phyloP scores from a whole-genome alignment of 2,329 filamentous ascomycete species.

The Colletotrichum lentis region DNA sequence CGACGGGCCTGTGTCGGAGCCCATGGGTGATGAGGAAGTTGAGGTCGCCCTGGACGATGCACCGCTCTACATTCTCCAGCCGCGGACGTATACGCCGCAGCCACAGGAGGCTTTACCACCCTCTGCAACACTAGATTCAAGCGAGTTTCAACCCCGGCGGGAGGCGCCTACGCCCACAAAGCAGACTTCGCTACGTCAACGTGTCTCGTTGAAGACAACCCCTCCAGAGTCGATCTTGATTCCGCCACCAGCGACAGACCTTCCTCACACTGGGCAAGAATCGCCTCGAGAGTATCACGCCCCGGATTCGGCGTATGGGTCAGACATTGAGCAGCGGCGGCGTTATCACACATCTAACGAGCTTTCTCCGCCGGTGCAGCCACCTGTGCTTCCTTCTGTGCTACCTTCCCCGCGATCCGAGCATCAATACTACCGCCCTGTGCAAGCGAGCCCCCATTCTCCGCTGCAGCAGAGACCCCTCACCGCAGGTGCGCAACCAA shows the following conservation, averaged over 20 bases:
- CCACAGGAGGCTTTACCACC: conserved; percentile 59
- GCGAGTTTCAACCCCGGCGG: conserved; percentile 30
- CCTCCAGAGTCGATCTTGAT: conserved; percentile 64
- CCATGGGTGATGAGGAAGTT: conserved; percentile 17
- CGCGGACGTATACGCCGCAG: conserved; percentile 65
- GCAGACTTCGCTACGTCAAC: conserved; percentile 59
- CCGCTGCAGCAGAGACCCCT: conserved; percentile 68
- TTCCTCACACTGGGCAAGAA: conserved; percentile 45
- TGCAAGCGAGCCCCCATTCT: conserved; percentile 69
- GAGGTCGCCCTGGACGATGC: conserved; percentile 47
- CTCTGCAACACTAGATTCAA: conserved; percentile 50
- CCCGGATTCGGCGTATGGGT: conserved; percentile 59
- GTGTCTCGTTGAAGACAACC: conserved; percentile 62
- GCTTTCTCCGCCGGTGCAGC: conserved; percentile 50
- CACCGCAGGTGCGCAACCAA: conserved; percentile 55
- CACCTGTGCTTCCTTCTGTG: conserved; percentile 54
- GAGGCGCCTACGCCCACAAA: conserved; percentile 45
- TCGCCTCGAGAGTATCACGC: conserved; percentile 36
- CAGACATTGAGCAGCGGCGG: conserved; percentile 53
- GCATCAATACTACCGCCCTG: conserved; percentile 67
- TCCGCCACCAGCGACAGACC: conserved; percentile 52
- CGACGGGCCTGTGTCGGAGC: conserved; percentile 19
- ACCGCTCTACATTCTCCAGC: conserved; percentile 63
- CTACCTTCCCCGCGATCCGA: conserved; percentile 62
- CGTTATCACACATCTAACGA: conserved; percentile 43